A percentile compares a stretch with the other conserved stretches of the same genome.
phyloP scores from a whole-genome alignment of 805 yeast genomes.

The Candida ipomoeae region DNA sequence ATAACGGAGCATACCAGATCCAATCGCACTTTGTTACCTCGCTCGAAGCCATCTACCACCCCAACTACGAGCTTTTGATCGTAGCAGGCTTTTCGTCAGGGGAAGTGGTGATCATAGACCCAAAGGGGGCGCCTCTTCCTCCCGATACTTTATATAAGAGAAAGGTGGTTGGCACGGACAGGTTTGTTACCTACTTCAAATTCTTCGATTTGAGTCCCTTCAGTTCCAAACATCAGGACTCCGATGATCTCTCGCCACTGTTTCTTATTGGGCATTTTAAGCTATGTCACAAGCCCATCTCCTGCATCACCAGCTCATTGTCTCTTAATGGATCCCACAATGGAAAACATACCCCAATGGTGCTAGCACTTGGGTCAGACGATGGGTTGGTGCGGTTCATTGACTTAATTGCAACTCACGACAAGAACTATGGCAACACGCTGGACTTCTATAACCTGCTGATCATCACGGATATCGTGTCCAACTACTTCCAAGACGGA shows the following conservation, averaged over 20 bases:
- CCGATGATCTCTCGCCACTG: slow-evolving; percentile 6
- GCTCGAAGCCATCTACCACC: slow-evolving; percentile 22
- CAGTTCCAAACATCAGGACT: slow-evolving; percentile 5
- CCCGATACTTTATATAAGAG: slow-evolving; percentile 11
- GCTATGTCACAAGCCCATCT: slow-evolving; percentile 55
- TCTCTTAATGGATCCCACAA: slow-evolving; percentile 17
- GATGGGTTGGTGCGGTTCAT: slow-evolving; percentile 62
- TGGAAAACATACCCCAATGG: slow-evolving; percentile 32
- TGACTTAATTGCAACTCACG: slow-evolving; percentile 40
- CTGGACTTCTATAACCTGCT: slow-evolving; percentile 18
- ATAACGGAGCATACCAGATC: slow-evolving; percentile 16
- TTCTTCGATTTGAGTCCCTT: slow-evolving; percentile 34
- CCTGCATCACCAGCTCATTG: slow-evolving; percentile 37
- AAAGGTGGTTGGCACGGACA: slow-evolving; percentile 23
- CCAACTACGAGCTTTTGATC: slow-evolving; percentile 42
- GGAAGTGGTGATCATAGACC: slow-evolving; percentile 17
- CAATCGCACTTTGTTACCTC: slow-evolving; percentile 24
- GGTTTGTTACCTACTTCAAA: slow-evolving; percentile 33
- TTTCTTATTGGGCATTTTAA: slow-evolving; percentile 53
- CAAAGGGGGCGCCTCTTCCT: slow-evolving; percentile 8
- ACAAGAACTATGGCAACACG: slow-evolving; percentile 24
- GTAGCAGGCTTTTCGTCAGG: slow-evolving; percentile 31
- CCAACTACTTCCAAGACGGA: slow-evolving; percentile 64
- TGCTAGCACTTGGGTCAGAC: slow-evolving; percentile 53
- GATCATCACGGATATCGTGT: slow-evolving; percentile 47